These are phyloP conservation scores for Phellinidium pouzarii DNA, from an alignment of 1,284 basidiomycete species.

Conservation along the genomic window DNA sequence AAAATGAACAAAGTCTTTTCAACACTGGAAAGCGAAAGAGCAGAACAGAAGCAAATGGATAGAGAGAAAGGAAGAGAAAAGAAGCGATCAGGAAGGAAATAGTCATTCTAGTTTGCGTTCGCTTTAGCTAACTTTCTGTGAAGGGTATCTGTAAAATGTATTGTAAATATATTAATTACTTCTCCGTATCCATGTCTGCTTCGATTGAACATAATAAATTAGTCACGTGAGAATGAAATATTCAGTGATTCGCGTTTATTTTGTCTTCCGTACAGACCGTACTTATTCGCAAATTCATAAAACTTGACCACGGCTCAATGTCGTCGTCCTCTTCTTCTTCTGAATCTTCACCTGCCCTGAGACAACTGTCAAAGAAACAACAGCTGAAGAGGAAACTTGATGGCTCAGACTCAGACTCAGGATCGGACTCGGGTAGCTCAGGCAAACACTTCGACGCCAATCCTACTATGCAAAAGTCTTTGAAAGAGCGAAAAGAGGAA, in stretches of 20 bases:
- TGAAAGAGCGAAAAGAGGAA: background rate
- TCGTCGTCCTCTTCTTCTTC: background rate
- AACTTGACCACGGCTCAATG: background rate
- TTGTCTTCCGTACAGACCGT: no score
- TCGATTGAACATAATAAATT: no score
- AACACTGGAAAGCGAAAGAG: conserved; percentile 82
- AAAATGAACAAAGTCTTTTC: conserved; percentile 81
- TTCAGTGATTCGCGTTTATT: no score
- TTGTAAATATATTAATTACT: background rate
- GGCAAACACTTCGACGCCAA: background rate
- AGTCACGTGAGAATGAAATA: no score
- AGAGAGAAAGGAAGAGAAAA: conserved; percentile 75
- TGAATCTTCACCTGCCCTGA: background rate
- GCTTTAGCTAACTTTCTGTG: background rate
- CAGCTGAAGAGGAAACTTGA: background rate
- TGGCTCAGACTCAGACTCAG: background rate
- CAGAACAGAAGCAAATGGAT: conserved; percentile 92
- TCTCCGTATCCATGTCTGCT: background rate
- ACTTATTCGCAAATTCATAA: background rate
- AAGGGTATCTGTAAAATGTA: background rate
- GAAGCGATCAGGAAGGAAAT: conserved; percentile 67
- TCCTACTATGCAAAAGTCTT: background rate
- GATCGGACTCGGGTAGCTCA: background rate
- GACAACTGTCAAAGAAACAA: background rate
- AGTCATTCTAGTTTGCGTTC: conserved; percentile 2